Evolutionary conservation across 2,329 filamentous ascomycete genomes (phyloP), one percentile per base, ranked within the genome.

Genomic region (Clarireedia paspali): DNA sequence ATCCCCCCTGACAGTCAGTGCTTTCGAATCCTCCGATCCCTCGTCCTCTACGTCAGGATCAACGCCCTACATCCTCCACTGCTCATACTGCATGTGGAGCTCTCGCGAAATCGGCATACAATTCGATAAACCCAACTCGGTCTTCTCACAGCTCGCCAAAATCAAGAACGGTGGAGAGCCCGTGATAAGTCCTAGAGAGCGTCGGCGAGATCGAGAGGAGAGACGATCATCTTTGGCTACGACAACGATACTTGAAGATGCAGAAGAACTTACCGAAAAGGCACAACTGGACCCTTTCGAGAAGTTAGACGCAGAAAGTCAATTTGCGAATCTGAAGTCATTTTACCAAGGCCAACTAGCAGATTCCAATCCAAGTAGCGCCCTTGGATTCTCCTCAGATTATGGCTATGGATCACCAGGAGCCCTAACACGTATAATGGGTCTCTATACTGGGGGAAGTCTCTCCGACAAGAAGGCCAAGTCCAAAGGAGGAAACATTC

Each of bases 1-100:
- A 27, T 84, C 90, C 0, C 88, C 90, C 12, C 79, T 97, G 42
- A 79, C 84, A 20, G 84, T 94, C 52, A 88, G 84, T 53, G 83
- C 84, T 20, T 73, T 91, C 58, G 87, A 91, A 71, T 68, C 30
- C 55, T 67, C 48, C 50, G 71, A 26, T 57, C 70, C 20, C 9
- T 55, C 63, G 47, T 64, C 60, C 63, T 70, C 50, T 68, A 71
- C 61, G 70, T 68, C 60, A 61, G 57, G 67, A n/a, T 62, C 66
- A 15, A 72, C 73, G 1, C 85, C 88, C 0, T 96, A 86, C 72
- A 84, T 92, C 36, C 77, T 99, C 44, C 82, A 85, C 39, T 99
- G 94, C 74, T 83, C 85, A 51, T 95, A 95, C 72, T 99, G 94
- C 75, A 85, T 88, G 70, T 99, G 94, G 94, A 89, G 83, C 60